These are phyloP conservation scores for Barbarea vulgaris DNA, from an alignment of 345 rosid genomes.

Conservation along the genomic window DNA sequence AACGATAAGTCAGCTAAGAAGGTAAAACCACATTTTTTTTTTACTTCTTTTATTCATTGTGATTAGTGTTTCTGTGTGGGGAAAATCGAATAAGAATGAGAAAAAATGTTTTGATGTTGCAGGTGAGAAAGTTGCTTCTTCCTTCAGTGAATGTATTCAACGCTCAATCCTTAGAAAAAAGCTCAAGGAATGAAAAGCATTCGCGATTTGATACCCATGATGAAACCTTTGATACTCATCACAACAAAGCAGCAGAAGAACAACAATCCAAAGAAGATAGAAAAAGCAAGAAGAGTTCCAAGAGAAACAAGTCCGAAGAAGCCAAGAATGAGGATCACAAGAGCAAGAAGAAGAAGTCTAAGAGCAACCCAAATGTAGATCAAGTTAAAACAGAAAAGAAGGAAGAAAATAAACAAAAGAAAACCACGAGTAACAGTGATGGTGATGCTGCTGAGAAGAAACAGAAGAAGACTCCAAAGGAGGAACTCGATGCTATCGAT, in stretches of 20 bases:
- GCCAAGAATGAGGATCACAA: constrained; percentile 20
- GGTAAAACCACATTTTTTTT: constrained; percentile 41
- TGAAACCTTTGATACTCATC: constrained; percentile 34
- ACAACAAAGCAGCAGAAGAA: constrained; percentile 33
- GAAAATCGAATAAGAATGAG: neutral
- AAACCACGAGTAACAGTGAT: constrained; percentile 6
- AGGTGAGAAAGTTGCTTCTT: constrained; percentile 64
- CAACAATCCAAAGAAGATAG: constrained; percentile 15
- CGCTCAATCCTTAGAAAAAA: constrained; percentile 62
- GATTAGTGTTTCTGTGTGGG: neutral
- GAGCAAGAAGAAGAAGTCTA: constrained; percentile 39
- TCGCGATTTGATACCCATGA: constrained; percentile 29
- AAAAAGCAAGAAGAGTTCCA: constrained; percentile 38
- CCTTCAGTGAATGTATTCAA: constrained; percentile 70
- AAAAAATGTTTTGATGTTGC: neutral
- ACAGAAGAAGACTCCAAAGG: constrained; percentile 37
- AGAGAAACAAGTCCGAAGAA: constrained; percentile 29
- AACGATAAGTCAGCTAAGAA: constrained; percentile 68
- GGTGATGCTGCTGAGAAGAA: constrained; percentile 37
- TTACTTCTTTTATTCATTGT: neutral
- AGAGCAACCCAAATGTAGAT: constrained; percentile 18
- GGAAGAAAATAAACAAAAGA: constrained; percentile 2
- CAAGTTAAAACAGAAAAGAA: constrained; percentile 9
- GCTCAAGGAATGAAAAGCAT: constrained; percentile 39
- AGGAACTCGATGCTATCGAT: constrained; percentile 60